Evolutionary conservation across 192 early-diverging fungal species (phyloP).

Genomic region (Coemansia pectinata): DNA sequence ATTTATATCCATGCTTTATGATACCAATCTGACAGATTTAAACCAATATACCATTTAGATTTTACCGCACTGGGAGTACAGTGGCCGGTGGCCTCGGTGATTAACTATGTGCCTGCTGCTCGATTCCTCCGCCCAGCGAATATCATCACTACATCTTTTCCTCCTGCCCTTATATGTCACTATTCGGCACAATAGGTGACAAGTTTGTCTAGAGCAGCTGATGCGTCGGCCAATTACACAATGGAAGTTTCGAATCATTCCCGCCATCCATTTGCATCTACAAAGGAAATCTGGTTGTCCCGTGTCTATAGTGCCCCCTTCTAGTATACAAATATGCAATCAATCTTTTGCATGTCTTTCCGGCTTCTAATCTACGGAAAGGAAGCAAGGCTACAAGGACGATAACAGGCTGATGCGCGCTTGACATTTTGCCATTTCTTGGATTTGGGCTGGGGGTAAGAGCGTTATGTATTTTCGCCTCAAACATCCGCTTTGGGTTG

Average conservation of each 20-base stretch:
- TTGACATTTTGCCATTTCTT: not conserved
- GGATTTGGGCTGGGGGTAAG: not conserved
- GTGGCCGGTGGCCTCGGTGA: not conserved
- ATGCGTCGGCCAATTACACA: not conserved
- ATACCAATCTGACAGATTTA: not conserved
- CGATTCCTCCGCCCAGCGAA: not conserved
- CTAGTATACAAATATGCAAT: not conserved
- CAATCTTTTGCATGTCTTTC: not conserved
- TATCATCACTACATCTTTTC: not conserved
- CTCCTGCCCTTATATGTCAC: not conserved
- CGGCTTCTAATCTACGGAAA: not conserved
- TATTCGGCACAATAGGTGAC: not conserved
- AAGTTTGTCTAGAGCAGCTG: not conserved
- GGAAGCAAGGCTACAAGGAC: not conserved
- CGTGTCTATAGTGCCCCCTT: not conserved
- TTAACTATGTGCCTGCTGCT: not conserved
- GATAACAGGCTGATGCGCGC: not conserved
- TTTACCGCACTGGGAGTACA: not conserved
- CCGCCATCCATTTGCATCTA: not conserved
- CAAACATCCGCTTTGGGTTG: conserved; percentile 2
- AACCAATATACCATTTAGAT: not conserved
- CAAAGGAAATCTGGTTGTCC: not conserved
- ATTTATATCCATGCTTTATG: not conserved
- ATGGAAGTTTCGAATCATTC: not conserved
- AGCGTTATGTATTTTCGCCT: not conserved